Evolutionary conservation across 2,329 filamentous ascomycete genomes (phyloP).

Genomic region (Hawksworthiomyces lignivorus): DNA sequence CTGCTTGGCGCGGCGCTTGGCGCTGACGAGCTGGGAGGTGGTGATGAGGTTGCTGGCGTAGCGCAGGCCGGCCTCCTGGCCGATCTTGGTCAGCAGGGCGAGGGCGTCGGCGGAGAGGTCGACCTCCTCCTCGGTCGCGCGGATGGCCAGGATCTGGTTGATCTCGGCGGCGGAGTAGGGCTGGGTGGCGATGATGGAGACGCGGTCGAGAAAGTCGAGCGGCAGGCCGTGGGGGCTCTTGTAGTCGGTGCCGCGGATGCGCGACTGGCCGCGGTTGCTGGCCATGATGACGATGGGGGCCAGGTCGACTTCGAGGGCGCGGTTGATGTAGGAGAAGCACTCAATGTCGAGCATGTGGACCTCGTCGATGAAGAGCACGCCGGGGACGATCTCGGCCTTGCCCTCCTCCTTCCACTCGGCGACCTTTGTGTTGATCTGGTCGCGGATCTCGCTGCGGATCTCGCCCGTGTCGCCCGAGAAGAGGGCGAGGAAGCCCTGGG

Average conservation of each 20-base stretch:
- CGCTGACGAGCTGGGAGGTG: slow-evolving; percentile 78
- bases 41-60: slow-evolving; percentile 99
- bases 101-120: slow-evolving; percentile 85
- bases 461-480: slow-evolving; percentile 98
- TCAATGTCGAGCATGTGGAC: slow-evolving; percentile 99
- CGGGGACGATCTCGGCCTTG: slow-evolving; percentile 95
- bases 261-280: slow-evolving; percentile 85
- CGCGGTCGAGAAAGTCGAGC: slow-evolving; percentile 89
- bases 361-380: slow-evolving; percentile 96
- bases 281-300: slow-evolving; percentile 99
- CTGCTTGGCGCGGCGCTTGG: slow-evolving; percentile 78
- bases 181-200: slow-evolving; percentile 93
- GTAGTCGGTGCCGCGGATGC: slow-evolving; percentile 90
- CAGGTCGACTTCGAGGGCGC: slow-evolving; percentile 87
- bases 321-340: slow-evolving; percentile 98
- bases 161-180: slow-evolving; percentile 78
- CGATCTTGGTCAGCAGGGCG: slow-evolving; percentile 90
- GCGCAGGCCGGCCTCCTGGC: slow-evolving; percentile 80
- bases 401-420: slow-evolving; percentile 99
- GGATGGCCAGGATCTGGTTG: slow-evolving; percentile 83
- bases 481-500: slow-evolving; percentile 94
- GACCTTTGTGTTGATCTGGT: slow-evolving; percentile 99
- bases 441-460: slow-evolving; percentile 91
- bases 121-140: slow-evolving; percentile 92
- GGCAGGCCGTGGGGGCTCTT: slow-evolving; percentile 88